A percentile compares a stretch with the other conserved stretches of the same genome.
Evolutionary conservation across 2,329 filamentous ascomycete species (phyloP).

Genomic region (Colletotrichum tofieldiae): DNA sequence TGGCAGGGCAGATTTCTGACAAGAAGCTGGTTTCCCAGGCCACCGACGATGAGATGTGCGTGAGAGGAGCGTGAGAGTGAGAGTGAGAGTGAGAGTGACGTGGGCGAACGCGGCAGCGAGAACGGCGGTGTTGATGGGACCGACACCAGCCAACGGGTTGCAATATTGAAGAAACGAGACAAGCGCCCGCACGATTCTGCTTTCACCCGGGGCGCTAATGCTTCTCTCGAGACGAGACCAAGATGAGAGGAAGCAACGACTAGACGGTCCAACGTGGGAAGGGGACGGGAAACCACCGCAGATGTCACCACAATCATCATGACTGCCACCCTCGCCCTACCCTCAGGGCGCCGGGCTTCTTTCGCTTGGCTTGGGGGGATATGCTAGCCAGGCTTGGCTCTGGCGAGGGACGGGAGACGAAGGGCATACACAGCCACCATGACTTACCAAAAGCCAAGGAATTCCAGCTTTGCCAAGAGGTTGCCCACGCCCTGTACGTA

Average conservation of each 20-base stretch:
- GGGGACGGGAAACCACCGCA: not conserved
- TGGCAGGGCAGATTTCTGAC: conserved; percentile 11
- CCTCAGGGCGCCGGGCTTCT: not conserved
- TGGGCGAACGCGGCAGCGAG: not conserved
- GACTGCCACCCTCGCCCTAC: not conserved
- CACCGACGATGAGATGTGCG: not conserved
- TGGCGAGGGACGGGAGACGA: not conserved
- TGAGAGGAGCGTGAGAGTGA: too few relatives aligned
- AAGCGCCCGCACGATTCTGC: not conserved
- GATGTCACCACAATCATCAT: not conserved
- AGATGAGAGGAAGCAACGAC: not conserved
- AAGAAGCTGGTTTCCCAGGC: not conserved
- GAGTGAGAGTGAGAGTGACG: not conserved
- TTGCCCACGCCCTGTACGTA: conserved; percentile 32
- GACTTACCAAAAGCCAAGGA: conserved; percentile 29
- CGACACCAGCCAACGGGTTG: too few relatives aligned
- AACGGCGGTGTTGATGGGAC: too few relatives aligned
- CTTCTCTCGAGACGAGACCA: not conserved
- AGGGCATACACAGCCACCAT: conserved; percentile 31
- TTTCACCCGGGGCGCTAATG: not conserved
- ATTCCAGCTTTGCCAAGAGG: conserved; percentile 25
- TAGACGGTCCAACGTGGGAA: not conserved
- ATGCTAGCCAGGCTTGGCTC: conserved; percentile 2
- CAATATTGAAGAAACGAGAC: not conserved
- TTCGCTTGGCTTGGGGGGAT: conserved; percentile 1